Evolutionary conservation across 306 rosid species (phyloP).

Genomic region (Argentina anserina): DNA sequence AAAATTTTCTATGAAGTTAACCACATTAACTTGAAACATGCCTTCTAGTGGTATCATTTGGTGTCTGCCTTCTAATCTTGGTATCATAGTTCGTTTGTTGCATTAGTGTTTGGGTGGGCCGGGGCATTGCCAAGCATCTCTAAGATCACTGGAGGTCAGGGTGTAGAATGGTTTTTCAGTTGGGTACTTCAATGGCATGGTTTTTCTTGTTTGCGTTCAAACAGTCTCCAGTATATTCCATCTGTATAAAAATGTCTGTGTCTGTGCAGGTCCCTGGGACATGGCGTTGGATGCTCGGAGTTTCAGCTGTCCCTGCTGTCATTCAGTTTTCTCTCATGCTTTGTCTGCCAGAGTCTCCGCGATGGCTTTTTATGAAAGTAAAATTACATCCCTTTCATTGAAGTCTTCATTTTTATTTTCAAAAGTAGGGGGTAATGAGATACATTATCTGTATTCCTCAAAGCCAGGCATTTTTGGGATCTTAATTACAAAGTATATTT

Average conservation of each 20-base stretch:
- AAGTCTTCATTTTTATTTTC: not conserved
- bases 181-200: not conserved
- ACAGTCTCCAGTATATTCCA: not conserved
- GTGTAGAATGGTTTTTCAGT: not conserved
- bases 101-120: not conserved
- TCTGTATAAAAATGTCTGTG: slow-evolving; percentile 14
- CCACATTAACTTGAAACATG: not conserved
- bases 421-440: not conserved
- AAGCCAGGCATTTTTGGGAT: not conserved
- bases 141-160: not conserved
- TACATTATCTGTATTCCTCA: not conserved
- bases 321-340: slow-evolving; percentile 78
- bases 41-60: not conserved
- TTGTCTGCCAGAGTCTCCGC: slow-evolving; percentile 80
- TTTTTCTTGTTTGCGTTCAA: not conserved
- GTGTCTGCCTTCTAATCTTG: not conserved
- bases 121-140: not conserved
- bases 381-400: not conserved
- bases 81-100: not conserved
- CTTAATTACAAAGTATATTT: not conserved
- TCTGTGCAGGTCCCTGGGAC: slow-evolving; percentile 72
- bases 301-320: slow-evolving; percentile 73
- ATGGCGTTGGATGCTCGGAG: slow-evolving; percentile 98
- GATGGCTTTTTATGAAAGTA: slow-evolving; percentile 89
- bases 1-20: not conserved